Percentiles rank a stretch among this genome's conserved stretches.
Conservation (phyloP, 176 grass and related monocot genomes). For the Musa schizocarpa region DNA sequence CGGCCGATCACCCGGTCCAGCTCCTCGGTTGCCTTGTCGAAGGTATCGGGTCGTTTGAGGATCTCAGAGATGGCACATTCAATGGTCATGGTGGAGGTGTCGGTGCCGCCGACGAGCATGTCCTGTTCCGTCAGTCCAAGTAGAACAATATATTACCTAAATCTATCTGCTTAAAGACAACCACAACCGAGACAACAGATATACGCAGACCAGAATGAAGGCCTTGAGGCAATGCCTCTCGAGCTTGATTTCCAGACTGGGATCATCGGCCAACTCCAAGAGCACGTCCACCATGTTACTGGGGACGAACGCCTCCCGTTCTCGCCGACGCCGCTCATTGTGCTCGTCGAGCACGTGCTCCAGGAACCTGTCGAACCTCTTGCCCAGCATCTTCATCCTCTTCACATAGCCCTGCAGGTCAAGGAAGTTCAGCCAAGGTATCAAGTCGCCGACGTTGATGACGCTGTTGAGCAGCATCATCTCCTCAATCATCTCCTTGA, state of each 20-base stretch:
- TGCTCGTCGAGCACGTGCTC: constrained; percentile 12
- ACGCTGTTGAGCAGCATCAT: background rate
- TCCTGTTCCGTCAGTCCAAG: background rate
- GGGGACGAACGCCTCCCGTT: constrained; percentile 29
- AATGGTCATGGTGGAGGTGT: background rate
- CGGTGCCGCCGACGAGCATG: background rate
- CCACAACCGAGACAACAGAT: too few relatives aligned
- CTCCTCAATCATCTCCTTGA: constrained; percentile 16
- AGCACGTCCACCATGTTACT: constrained; percentile 36
- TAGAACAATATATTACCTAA: background rate
- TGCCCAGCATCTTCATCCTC: constrained; percentile 8
- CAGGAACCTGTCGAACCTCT: constrained; percentile 57
- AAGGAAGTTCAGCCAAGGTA: constrained; percentile 10
- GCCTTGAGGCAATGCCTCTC: constrained; percentile 43
- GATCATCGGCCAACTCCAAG: constrained; percentile 54
- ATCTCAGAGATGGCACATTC: background rate
- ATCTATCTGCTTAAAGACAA: too few relatives aligned
- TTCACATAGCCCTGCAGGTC: constrained; percentile 9
- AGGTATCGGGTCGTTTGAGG: background rate
- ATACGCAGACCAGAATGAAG: constrained; percentile 26
- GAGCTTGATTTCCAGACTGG: constrained; percentile 50
- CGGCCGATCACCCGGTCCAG: constrained; percentile 5
- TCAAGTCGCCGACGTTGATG: constrained; percentile 7
- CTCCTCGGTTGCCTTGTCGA: background rate
- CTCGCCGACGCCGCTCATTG: background rate